Conservation (phyloP, 2,329 filamentous ascomycete genomes). For the Fusarium scirpi region DNA sequence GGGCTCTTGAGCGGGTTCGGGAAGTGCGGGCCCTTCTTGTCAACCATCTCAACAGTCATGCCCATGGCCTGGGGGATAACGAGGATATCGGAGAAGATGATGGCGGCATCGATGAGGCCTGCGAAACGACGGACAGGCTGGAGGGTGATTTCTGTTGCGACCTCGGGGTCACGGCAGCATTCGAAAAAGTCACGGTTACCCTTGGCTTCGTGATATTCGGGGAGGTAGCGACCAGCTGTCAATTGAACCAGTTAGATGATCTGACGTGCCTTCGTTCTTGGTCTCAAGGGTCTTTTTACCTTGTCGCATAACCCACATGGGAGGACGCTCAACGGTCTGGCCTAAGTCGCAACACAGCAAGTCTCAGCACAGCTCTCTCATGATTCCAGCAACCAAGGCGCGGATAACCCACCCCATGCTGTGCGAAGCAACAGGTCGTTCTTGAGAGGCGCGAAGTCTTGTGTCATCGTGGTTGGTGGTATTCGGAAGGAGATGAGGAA, state of each 20-base stretch:
- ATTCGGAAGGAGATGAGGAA: neutral
- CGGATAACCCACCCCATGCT: slow-evolving; percentile 76
- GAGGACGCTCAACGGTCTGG: slow-evolving; percentile 89
- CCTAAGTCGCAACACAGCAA: slow-evolving; percentile 63
- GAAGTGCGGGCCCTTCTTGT: slow-evolving; percentile 96
- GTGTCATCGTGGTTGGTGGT: slow-evolving; percentile 66
- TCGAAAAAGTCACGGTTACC: slow-evolving; percentile 94
- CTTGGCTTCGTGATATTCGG: slow-evolving; percentile 97
- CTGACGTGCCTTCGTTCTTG: slow-evolving; percentile 3
- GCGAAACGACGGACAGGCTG: slow-evolving; percentile 94
- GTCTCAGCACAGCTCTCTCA: slow-evolving; percentile 40
- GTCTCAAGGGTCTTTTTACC: slow-evolving; percentile 64
- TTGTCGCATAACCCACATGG: slow-evolving; percentile 99
- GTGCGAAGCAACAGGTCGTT: slow-evolving; percentile 94
- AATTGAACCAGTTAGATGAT: slow-evolving; percentile 23
- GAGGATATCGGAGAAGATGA: slow-evolving; percentile 98
- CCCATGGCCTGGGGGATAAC: slow-evolving; percentile 98
- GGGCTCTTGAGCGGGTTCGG: slow-evolving; percentile 84
- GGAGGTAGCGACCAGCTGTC: slow-evolving; percentile 92
- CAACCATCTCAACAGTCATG: slow-evolving; percentile 98
- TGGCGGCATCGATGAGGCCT: slow-evolving; percentile 93
- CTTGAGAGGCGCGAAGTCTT: slow-evolving; percentile 83
- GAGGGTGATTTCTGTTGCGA: slow-evolving; percentile 91
- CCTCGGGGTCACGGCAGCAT: slow-evolving; percentile 92
- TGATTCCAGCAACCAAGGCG: slow-evolving; percentile 12